Percentiles rank a stretch among this genome's conserved stretches.
Conservation (phyloP, 805 yeast genomes). For the Candida dajiaensis region DNA sequence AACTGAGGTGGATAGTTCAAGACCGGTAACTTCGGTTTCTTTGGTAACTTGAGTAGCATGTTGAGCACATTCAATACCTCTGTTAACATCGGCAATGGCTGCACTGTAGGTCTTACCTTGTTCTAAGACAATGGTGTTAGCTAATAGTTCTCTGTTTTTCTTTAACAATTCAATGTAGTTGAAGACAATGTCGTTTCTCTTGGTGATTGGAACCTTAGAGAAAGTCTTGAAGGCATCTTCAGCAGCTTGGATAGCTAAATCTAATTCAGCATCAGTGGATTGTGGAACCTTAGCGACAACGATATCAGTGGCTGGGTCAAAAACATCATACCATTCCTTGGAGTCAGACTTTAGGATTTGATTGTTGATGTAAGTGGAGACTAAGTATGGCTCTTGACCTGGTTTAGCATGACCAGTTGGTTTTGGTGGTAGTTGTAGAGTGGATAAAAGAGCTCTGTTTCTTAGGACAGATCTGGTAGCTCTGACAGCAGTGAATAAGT, state of each 20-base stretch:
- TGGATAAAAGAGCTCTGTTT: conserved; percentile 16
- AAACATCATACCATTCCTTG: conserved; percentile 57
- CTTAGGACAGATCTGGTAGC: conserved; percentile 1
- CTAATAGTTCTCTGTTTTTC: conserved; percentile 61
- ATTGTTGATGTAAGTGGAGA: conserved; percentile 45
- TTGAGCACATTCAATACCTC: conserved; percentile 80
- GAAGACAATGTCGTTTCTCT: conserved; percentile 62
- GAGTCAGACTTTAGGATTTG: conserved; percentile 43
- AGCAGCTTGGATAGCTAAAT: conserved; percentile 60
- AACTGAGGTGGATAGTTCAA: conserved; percentile 68
- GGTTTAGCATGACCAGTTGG: conserved; percentile 37
- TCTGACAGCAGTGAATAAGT: neutral
- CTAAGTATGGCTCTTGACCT: conserved; percentile 39
- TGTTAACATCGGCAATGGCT: conserved; percentile 67
- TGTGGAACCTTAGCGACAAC: conserved; percentile 69
- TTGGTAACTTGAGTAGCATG: conserved; percentile 62
- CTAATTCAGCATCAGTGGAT: conserved; percentile 58
- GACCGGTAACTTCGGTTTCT: conserved; percentile 55
- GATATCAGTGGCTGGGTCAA: conserved; percentile 69
- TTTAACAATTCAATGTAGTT: conserved; percentile 60
- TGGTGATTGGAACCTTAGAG: conserved; percentile 41
- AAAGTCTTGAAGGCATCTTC: conserved; percentile 54
- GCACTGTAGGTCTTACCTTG: conserved; percentile 76
- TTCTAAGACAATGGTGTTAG: conserved; percentile 57
- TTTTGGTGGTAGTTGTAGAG: conserved; percentile 22